Evolutionary conservation across 805 yeast species (phyloP).

Genomic region (Cyberlindnera amylophila): DNA sequence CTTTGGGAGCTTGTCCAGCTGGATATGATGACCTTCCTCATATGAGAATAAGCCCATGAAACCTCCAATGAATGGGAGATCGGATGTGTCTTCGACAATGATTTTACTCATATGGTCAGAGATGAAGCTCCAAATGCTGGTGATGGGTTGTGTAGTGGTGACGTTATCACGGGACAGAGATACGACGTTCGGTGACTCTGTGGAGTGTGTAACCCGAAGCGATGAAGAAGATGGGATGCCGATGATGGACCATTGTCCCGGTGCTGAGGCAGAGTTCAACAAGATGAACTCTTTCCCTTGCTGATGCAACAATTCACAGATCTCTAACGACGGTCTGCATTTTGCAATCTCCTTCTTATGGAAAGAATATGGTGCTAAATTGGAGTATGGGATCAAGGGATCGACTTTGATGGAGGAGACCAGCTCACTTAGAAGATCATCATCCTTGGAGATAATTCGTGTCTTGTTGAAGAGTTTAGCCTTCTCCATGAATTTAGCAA

Average conservation of each 20-base stretch:
- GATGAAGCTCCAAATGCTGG: slow-evolving; percentile 47
- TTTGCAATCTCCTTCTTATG: slow-evolving; percentile 3
- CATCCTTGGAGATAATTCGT: slow-evolving; percentile 21
- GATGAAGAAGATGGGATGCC: slow-evolving; percentile 55
- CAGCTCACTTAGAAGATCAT: slow-evolving; percentile 7
- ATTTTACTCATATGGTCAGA: slow-evolving; percentile 43
- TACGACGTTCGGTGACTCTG: slow-evolving; percentile 32
- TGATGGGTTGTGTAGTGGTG: slow-evolving; percentile 15
- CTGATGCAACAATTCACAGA: slow-evolving; percentile 45
- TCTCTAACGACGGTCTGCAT: slow-evolving; percentile 34
- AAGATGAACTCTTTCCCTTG: slow-evolving; percentile 47
- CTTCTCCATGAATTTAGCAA: slow-evolving; percentile 49
- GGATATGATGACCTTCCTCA: slow-evolving; percentile 68
- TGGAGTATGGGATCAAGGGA: slow-evolving; percentile 16
- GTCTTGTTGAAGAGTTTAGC: slow-evolving; percentile 26
- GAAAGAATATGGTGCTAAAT: neutral
- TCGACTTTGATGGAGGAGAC: slow-evolving; percentile 11
- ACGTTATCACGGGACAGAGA: slow-evolving; percentile 1
- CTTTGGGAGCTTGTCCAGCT: slow-evolving; percentile 30
- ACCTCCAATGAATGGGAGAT: slow-evolving; percentile 88
- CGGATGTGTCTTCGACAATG: slow-evolving; percentile 23
- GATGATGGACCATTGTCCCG: slow-evolving; percentile 86
- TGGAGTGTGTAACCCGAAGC: slow-evolving; percentile 58
- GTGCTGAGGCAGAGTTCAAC: slow-evolving; percentile 73
- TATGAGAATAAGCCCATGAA: slow-evolving; percentile 81